These are phyloP conservation scores for Diplotaxis tenuifolia DNA, from an alignment of 345 rosid genomes.

Conservation along the genomic window DNA sequence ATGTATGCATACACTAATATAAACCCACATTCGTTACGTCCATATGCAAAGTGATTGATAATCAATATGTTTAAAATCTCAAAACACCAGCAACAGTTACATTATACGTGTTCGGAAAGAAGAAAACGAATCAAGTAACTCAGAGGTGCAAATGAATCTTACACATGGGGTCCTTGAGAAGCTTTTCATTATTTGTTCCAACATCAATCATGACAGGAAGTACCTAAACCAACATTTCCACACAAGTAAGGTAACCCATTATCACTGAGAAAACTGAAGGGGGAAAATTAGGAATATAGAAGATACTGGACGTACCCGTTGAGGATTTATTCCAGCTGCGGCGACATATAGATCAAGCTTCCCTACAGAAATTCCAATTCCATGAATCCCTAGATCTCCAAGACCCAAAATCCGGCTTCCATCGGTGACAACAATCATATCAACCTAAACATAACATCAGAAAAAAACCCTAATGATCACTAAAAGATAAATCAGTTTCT, in stretches of 20 bases:
- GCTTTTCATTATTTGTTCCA: conserved; percentile 95
- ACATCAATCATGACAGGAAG: conserved; percentile 99
- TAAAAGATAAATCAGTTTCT: not conserved
- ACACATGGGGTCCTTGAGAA: conserved; percentile 83
- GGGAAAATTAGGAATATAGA: not conserved
- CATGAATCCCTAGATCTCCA: conserved; percentile 98
- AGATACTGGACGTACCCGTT: conserved; percentile 57
- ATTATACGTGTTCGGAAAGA: not conserved
- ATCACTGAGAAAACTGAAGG: not conserved
- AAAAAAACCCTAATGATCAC: not conserved
- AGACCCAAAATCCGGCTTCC: conserved; percentile 99
- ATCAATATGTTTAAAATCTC: not conserved
- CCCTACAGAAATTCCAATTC: conserved; percentile 93
- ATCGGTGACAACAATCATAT: conserved; percentile 99
- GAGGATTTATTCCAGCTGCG: conserved; percentile 99
- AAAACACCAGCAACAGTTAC: conserved; percentile 19
- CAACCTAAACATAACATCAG: conserved; percentile 60
- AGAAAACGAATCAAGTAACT: conserved; percentile 3
- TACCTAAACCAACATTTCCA: conserved; percentile 52
- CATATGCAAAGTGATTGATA: not conserved
- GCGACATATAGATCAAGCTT: conserved; percentile 97
- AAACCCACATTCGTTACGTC: not conserved
- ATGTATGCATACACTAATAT: not conserved
- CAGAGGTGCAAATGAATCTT: conserved; percentile 47
- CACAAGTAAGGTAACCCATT: conserved; percentile 14